Evolutionary conservation across 805 yeast genomes (phyloP), one percentile per base, ranked within the genome.

Genomic region (Yarrowia sp.): DNA sequence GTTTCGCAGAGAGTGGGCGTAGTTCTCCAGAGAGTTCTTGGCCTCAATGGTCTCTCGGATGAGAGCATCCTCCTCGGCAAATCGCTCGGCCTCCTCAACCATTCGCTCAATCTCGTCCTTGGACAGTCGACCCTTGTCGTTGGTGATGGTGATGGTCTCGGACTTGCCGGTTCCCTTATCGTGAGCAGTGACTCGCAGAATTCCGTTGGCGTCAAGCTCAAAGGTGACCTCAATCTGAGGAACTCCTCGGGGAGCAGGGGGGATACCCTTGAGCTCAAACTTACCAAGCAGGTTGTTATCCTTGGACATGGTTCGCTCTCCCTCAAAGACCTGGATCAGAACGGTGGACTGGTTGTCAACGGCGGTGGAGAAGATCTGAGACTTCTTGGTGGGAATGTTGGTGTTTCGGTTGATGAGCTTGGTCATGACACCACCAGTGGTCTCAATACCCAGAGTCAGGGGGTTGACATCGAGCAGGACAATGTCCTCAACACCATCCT

Each of bases 401-500:
- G 97, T 89, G 81, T 92, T 92, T 84, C 97, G 89, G 80, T 89
- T 89, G 77, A 92, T 92, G 78, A 92, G 85, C 75, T 92, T 90
- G 71, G 97, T 92, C 98, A 92, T 92, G 70, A 92, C 96, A 79
- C 97, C 97, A 77, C 98, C 97, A 64, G 96, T 88, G 71, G 97
- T 92, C 81, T 92, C 97, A 76, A 92, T 92, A 83, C 98, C 98
- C 69, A 92, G 79, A 64, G 98, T 92, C 76, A 92, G 85, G 73
- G 98, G 96, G 73, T 92, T 90, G 68, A 92, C 97, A 80, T 92
- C 98, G 74, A 92, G 84, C 74, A 92, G 82, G 69, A 93, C 93
- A 72, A 89, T 87, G 75, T 89, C 95, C 73, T 89, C 96, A 68
- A 87, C 95, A 78, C 96, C 95, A 73, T 88, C 92, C 80, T 92